Conservation (phyloP, 441 rosid species). For the Adansonia madagascariensis region DNA sequence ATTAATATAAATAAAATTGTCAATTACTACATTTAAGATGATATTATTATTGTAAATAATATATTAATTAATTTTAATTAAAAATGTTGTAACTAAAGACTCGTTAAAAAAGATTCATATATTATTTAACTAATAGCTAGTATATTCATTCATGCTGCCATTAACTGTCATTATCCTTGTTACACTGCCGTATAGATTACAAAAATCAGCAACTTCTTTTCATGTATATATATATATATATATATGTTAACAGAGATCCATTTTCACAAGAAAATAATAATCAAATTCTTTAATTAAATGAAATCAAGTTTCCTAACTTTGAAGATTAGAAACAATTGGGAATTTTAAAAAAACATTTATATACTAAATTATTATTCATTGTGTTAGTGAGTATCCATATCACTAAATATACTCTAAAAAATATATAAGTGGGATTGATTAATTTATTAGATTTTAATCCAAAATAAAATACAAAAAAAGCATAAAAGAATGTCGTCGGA, state of each 20-base stretch:
- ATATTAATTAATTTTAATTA: too few species aligned
- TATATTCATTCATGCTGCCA: slow-evolving; percentile 17
- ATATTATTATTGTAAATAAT: too few species aligned
- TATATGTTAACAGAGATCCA: not conserved
- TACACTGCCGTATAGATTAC: slow-evolving; percentile 21
- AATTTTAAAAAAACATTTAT: not conserved
- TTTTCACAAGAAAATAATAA: slow-evolving; percentile 15
- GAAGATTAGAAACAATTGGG: slow-evolving; percentile 18
- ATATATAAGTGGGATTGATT: slow-evolving; percentile 4
- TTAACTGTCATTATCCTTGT: slow-evolving; percentile 22
- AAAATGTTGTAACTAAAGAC: too few species aligned
- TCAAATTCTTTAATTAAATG: slow-evolving; percentile 19
- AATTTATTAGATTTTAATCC: not conserved
- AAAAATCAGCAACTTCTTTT: slow-evolving; percentile 3
- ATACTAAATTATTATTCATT: not conserved
- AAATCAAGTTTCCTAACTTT: slow-evolving; percentile 36
- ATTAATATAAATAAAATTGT: too few species aligned
- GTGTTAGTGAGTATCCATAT: slow-evolving; percentile 49
- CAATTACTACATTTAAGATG: too few species aligned
- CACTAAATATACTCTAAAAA: slow-evolving; percentile 26
- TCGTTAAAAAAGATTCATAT: too few species aligned
- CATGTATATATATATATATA: too few species aligned
- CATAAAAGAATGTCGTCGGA: slow-evolving; percentile 30
- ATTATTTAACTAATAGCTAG: not conserved
- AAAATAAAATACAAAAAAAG: slow-evolving; percentile 32